These are phyloP conservation scores for Stemphylium beticola DNA, from an alignment of 2,329 filamentous ascomycete species.

Conservation along the genomic window DNA sequence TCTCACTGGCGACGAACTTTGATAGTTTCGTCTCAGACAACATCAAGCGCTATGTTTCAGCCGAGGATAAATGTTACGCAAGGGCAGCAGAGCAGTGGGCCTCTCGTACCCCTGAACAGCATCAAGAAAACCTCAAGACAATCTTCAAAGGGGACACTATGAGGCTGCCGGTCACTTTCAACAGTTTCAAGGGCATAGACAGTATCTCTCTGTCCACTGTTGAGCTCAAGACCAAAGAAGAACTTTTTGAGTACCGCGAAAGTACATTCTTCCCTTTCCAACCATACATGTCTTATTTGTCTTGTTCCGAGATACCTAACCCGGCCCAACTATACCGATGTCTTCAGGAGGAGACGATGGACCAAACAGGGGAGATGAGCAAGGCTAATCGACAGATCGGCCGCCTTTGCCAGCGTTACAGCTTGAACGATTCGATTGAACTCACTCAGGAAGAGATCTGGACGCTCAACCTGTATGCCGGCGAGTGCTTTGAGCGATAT, in stretches of 20 bases:
- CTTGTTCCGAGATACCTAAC: too few relatives aligned
- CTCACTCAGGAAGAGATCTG: constrained; percentile 30
- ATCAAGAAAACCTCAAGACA: constrained; percentile 16
- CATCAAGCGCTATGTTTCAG: constrained; percentile 18
- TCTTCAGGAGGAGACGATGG: constrained; percentile 18
- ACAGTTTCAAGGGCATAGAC: constrained; percentile 1
- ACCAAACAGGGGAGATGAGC: constrained; percentile 7
- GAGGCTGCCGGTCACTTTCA: constrained; percentile 15
- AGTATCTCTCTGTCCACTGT: constrained; percentile 18
- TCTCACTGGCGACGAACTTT: constrained; percentile 27
- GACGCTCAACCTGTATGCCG: constrained; percentile 37
- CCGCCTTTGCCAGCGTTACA: constrained; percentile 2
- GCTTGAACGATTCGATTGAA: constrained; percentile 18
- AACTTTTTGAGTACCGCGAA: constrained; percentile 26
- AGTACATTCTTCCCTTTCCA: constrained; percentile 5
- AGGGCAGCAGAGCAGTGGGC: constrained; percentile 17
- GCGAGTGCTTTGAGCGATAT: constrained; percentile 37
- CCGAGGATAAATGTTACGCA: constrained; percentile 31
- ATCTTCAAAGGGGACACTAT: constrained; percentile 24
- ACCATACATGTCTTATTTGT: too few relatives aligned
- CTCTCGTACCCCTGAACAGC: constrained; percentile 12
- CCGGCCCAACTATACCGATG: constrained; percentile 8
- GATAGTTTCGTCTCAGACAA: constrained; percentile 4
- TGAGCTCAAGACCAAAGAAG: not conserved
- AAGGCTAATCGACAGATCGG: constrained; percentile 17